These are phyloP conservation scores for Uronychia setigera DNA, from an alignment of 73 alveolate species.

Conservation along the genomic window DNA sequence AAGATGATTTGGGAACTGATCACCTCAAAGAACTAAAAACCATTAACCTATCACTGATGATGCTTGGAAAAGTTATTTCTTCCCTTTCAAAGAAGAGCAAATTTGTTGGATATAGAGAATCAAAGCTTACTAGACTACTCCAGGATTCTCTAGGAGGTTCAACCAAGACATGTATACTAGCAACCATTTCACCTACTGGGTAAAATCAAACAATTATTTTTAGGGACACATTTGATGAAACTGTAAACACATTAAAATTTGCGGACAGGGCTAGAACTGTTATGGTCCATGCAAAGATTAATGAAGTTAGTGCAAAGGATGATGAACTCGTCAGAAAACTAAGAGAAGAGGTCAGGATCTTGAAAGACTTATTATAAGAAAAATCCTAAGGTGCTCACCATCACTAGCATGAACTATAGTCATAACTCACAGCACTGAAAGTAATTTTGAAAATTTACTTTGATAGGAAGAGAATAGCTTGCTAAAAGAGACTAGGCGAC, in stretches of 20 bases:
- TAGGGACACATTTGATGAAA: slow-evolving; percentile 28
- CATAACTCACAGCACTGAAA: neutral
- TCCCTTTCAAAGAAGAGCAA: slow-evolving; percentile 7
- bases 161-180: slow-evolving; percentile 12
- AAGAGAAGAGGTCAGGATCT: slow-evolving; percentile 38
- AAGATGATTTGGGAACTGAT: slow-evolving; percentile 57
- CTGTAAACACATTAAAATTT: slow-evolving; percentile 34
- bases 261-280: slow-evolving; percentile 46
- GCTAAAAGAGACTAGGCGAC: slow-evolving; percentile 27
- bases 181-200: slow-evolving; percentile 14
- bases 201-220: slow-evolving; percentile 37
- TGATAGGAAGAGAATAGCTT: slow-evolving; percentile 32
- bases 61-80: slow-evolving; percentile 76
- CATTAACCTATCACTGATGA: slow-evolving; percentile 80
- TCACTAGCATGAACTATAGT: slow-evolving; percentile 7
- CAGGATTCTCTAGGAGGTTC: slow-evolving; percentile 78
- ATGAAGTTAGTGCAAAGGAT: slow-evolving; percentile 23
- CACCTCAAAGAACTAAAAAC: slow-evolving; percentile 80
- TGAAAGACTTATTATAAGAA: slow-evolving; percentile 33
- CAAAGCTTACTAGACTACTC: slow-evolving; percentile 73
- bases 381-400: slow-evolving; percentile 52
- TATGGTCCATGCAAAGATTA: neutral
- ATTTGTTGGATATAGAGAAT: slow-evolving; percentile 21
- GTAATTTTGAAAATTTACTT: neutral
- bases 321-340: slow-evolving; percentile 19